phyloP scores from a whole-genome alignment of 257 asterid species.

The Plectranthus barbatus region DNA sequence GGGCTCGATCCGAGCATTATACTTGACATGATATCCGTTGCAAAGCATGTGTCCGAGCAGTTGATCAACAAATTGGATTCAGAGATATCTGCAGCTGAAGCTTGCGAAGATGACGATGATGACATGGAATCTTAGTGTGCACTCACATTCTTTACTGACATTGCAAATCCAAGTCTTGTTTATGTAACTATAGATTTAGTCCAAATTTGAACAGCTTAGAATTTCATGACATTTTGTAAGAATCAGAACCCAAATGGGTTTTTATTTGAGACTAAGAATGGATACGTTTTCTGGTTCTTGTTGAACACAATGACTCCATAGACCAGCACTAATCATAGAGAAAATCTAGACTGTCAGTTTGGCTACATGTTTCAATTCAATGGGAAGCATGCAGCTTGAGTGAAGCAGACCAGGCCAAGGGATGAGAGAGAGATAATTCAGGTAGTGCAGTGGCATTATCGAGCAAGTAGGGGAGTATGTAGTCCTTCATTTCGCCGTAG shows the following conservation, averaged over 20 bases:
- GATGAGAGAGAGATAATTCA: no score
- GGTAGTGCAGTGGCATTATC: slow-evolving; percentile 28
- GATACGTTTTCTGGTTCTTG: not conserved
- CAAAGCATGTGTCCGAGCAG: slow-evolving; percentile 65
- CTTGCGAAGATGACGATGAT: slow-evolving; percentile 48
- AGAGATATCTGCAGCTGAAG: slow-evolving; percentile 86
- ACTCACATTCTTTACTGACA: not conserved
- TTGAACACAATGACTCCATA: not conserved
- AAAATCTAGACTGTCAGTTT: not conserved
- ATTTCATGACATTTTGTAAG: no score
- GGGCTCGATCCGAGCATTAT: slow-evolving; percentile 69
- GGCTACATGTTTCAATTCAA: not conserved
- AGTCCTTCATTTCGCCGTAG: slow-evolving; percentile 41
- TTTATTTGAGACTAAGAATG: not conserved
- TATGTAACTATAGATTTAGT: not conserved
- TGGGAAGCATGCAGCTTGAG: slow-evolving; percentile 28
- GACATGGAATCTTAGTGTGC: slow-evolving; percentile 21
- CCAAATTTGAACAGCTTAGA: not conserved
- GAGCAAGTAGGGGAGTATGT: slow-evolving; percentile 66
- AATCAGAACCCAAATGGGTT: no score
- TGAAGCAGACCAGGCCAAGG: slow-evolving; percentile 9
- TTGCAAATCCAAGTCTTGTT: not conserved
- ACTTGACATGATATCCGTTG: slow-evolving; percentile 74
- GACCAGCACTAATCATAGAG: not conserved
- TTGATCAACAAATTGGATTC: slow-evolving; percentile 60